Base-by-base conservation (phyloP, 371 early-diverging fungal genomes). In the Parasitella parasitica region DNA sequence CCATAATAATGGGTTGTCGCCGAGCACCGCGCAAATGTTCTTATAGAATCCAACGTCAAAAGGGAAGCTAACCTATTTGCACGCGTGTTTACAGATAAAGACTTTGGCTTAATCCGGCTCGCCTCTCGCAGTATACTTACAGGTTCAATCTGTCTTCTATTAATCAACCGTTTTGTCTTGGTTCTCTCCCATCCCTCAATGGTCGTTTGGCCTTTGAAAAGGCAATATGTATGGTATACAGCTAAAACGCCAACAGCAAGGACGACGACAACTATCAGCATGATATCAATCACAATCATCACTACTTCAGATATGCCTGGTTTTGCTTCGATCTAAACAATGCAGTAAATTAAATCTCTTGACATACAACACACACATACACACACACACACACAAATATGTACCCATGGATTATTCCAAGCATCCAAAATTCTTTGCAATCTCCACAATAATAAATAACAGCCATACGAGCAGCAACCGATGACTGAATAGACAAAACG, bases 41-140 rank as follows among this genome's bases (percentile, higher is more conserved):
- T 78, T 71, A 60, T 82, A 67, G n/a, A 82, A 61, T 4, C 99
- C 97, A 50, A 99, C 63, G 76, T 97, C 91, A 76, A 97, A 99
- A 1, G 99, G 99, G 77, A 91, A 95, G 35, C 71, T 71, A 15
- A 81, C 65, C 86, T 89, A 38, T 24, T 4, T 36, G 1, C 9
- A 30, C 20, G 13, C 3, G n/a, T 26, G 32, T 30, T 28, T 28
- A 28, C n/a, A 4, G n/a, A n/a, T n/a, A n/a, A n/a, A n/a, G n/a
- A n/a, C n/a, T n/a, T n/a, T n/a, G n/a, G n/a, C n/a, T n/a, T n/a
- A n/a, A n/a, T n/a, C n/a, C n/a, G n/a, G n/a, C n/a, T n/a, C n/a
- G n/a, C n/a, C 24, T 54, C 32, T 32, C 32, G 6, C 5, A 7
- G 1, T 27, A 16, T 13, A 12, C 1, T 62, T 63, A 67, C 68